Evolutionary conservation across 495 filamentous ascomycete genomes (phyloP).

Genomic region (Platismatia glauca): DNA sequence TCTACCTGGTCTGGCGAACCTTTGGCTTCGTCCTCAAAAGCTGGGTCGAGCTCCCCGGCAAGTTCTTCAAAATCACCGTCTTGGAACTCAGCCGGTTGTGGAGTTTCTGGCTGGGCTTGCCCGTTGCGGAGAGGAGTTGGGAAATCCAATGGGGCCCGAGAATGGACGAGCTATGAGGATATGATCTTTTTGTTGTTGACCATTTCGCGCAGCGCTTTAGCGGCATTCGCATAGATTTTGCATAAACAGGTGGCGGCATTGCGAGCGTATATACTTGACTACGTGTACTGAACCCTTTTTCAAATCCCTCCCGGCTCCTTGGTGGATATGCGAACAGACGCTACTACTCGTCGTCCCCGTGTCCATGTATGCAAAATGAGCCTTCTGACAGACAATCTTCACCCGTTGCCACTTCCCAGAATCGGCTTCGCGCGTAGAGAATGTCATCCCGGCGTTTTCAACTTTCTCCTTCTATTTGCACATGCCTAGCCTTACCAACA

Average conservation of each 20-base stretch:
- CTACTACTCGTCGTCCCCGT: no score
- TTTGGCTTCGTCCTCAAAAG: slow-evolving; percentile 55
- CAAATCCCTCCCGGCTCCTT: no score
- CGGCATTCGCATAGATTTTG: neutral
- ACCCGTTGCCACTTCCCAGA: no score
- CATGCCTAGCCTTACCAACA: no score
- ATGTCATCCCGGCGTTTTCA: no score
- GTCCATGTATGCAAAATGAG: no score
- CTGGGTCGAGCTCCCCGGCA: slow-evolving; percentile 61
- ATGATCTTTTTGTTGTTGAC: neutral
- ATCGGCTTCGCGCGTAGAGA: neutral
- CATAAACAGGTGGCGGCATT: neutral
- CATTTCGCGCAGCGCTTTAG: neutral
- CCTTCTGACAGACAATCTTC: no score
- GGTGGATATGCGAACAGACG: no score
- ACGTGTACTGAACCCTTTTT: no score
- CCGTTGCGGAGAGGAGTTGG: slow-evolving; percentile 62
- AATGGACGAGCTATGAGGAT: slow-evolving; percentile 50
- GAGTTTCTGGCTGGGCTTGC: slow-evolving; percentile 71
- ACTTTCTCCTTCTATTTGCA: no score
- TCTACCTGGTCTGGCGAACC: slow-evolving; percentile 49
- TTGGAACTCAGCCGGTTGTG: slow-evolving; percentile 56
- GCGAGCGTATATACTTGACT: neutral
- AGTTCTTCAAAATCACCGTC: slow-evolving; percentile 54
- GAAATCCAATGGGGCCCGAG: slow-evolving; percentile 42